Conservation (phyloP, 352 stramenopile genomes). For the Thraustochytrium striatum region DNA sequence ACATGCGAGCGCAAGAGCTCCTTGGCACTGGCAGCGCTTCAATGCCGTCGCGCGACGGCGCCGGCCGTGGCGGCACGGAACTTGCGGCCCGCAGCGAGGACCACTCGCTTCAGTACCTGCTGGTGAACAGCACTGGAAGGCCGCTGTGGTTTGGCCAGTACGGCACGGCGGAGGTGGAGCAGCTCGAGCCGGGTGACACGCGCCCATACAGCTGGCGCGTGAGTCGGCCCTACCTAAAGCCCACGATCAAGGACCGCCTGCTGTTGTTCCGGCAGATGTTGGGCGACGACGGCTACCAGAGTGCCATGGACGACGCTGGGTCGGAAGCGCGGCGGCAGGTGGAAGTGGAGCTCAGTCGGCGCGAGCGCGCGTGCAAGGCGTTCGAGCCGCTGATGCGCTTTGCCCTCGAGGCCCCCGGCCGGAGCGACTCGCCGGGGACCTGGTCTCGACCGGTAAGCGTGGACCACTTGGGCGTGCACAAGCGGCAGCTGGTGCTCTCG, state of each 20-base stretch:
- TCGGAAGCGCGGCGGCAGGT: too few species aligned
- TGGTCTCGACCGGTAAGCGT: slow-evolving; percentile 35
- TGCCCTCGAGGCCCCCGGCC: slow-evolving; percentile 1
- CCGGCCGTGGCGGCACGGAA: neutral
- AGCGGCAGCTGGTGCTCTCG: slow-evolving; percentile 9
- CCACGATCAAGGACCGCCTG: neutral
- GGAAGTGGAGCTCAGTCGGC: neutral
- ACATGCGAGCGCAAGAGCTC: neutral
- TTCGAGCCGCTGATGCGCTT: slow-evolving; percentile 45
- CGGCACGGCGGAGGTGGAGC: slow-evolving; percentile 37
- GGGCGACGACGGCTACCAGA: neutral
- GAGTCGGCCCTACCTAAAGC: neutral
- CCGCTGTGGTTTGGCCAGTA: slow-evolving; percentile 46
- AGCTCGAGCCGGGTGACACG: neutral
- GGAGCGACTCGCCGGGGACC: slow-evolving; percentile 8
- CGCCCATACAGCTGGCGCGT: slow-evolving; percentile 32
- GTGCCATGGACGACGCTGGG: too few species aligned
- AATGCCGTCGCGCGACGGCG: neutral
- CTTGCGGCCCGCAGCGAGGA: neutral
- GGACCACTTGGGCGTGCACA: slow-evolving; percentile 32
- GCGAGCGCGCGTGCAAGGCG: neutral
- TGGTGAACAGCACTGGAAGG: slow-evolving; percentile 22
- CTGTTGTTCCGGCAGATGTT: neutral
- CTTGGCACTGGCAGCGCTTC: too few species aligned
- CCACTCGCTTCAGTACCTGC: slow-evolving; percentile 34